phyloP scores from a whole-genome alignment of 2,329 filamentous ascomycete genomes.

The Diplodia seriata region DNA sequence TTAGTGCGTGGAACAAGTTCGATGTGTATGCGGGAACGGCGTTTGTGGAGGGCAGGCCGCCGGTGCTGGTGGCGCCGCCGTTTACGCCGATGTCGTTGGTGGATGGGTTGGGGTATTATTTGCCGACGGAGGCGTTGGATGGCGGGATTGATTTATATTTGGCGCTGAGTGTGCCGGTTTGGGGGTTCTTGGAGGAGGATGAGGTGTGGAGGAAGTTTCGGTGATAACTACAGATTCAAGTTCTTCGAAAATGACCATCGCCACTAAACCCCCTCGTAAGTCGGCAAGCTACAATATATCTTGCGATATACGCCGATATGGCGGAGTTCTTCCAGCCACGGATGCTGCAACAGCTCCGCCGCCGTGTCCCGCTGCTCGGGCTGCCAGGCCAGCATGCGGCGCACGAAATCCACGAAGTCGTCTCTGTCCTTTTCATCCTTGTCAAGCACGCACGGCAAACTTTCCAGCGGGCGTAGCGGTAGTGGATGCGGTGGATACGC shows the following conservation, averaged over 20 bases:
- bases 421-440: neutral
- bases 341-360: neutral
- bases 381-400: neutral
- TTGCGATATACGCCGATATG: neutral
- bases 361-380: neutral
- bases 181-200: neutral
- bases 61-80: constrained; percentile 8
- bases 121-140: constrained; percentile 3
- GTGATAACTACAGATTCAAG: neutral
- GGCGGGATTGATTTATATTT: neutral
- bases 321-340: neutral
- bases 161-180: constrained; percentile 8
- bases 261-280: neutral
- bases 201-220: neutral
- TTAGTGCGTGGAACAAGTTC: constrained; percentile 26
- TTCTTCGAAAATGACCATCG: neutral
- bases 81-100: constrained; percentile 8
- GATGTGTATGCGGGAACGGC: constrained; percentile 1
- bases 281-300: neutral
- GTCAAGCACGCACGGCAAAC: neutral
- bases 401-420: neutral
- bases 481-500: neutral
- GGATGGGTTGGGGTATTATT: constrained; percentile 8
- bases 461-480: neutral
- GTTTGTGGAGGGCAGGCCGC: neutral